phyloP scores from a whole-genome alignment of 2,329 filamentous ascomycete genomes.

The Fusarium acutatum region DNA sequence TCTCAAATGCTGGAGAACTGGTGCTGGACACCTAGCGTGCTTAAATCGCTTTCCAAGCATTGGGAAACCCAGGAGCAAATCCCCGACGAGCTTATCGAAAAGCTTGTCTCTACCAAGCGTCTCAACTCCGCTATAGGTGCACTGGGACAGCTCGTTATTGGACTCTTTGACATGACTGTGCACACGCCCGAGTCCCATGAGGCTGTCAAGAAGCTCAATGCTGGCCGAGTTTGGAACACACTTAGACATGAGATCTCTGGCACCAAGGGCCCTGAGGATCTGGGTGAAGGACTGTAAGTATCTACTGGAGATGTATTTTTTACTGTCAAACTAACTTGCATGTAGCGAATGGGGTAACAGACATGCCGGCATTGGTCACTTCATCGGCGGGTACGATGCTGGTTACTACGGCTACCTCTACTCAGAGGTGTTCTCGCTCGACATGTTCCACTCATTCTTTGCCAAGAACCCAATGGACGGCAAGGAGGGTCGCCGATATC shows the following conservation, averaged over 20 bases:
- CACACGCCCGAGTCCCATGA: slow-evolving; percentile 76
- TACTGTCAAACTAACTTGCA: slow-evolving; percentile 39
- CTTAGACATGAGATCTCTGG: slow-evolving; percentile 76
- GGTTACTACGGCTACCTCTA: slow-evolving; percentile 82
- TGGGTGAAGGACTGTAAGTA: slow-evolving; percentile 64
- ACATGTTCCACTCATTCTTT: slow-evolving; percentile 88
- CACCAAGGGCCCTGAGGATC: slow-evolving; percentile 76
- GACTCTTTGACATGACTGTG: slow-evolving; percentile 84
- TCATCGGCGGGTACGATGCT: slow-evolving; percentile 86
- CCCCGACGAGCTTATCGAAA: slow-evolving; percentile 77
- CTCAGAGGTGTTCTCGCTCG: slow-evolving; percentile 81
- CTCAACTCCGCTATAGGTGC: slow-evolving; percentile 84
- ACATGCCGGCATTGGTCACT: slow-evolving; percentile 81
- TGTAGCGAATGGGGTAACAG: slow-evolving; percentile 76
- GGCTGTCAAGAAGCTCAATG: slow-evolving; percentile 71
- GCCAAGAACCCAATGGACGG: slow-evolving; percentile 80
- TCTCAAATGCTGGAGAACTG: slow-evolving; percentile 80
- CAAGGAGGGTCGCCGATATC: slow-evolving; percentile 76
- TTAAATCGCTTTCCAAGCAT: slow-evolving; percentile 75
- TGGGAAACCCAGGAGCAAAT: slow-evolving; percentile 76
- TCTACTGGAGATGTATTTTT: not conserved
- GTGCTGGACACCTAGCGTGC: slow-evolving; percentile 74
- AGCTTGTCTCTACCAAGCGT: slow-evolving; percentile 79
- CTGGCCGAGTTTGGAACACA: slow-evolving; percentile 75
- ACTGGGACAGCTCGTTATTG: slow-evolving; percentile 80